These are phyloP conservation scores for Hemileia vastatrix DNA, from an alignment of 1,284 basidiomycete species.

Conservation along the genomic window DNA sequence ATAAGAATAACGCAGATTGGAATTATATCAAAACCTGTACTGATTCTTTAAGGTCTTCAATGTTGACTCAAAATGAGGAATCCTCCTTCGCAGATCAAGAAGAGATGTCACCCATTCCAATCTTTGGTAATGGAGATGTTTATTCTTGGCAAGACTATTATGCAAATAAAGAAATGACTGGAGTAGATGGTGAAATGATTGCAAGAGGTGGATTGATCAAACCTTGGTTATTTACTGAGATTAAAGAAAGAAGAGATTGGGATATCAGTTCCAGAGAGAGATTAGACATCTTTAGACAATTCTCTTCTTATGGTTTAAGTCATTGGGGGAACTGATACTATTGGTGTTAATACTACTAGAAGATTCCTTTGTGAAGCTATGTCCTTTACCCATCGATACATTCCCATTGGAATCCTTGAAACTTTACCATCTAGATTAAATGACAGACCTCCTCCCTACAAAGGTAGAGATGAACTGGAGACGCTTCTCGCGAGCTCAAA, in stretches of 20 bases:
- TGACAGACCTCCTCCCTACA: conserved; percentile 76
- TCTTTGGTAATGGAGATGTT: conserved; percentile 91
- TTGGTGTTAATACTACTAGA: conserved; percentile 77
- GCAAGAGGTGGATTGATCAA: conserved; percentile 91
- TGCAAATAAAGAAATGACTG: conserved; percentile 61
- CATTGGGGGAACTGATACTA: conserved; percentile 30
- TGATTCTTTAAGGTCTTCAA: neutral
- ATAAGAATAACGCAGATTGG: neutral
- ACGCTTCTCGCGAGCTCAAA: conserved; percentile 71
- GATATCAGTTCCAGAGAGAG: conserved; percentile 84
- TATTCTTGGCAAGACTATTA: conserved; percentile 79
- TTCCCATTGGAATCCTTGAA: conserved; percentile 89
- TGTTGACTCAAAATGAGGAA: conserved; percentile 65
- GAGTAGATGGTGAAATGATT: conserved; percentile 90
- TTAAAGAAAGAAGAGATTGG: conserved; percentile 84
- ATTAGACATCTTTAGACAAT: conserved; percentile 72
- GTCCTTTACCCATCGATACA: conserved; percentile 87
- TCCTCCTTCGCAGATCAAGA: conserved; percentile 55
- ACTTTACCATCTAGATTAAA: conserved; percentile 70
- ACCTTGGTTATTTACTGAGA: conserved; percentile 67
- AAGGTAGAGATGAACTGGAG: conserved; percentile 77
- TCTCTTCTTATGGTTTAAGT: conserved; percentile 50
- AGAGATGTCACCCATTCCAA: conserved; percentile 79
- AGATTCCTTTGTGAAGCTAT: conserved; percentile 90
- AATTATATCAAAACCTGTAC: neutral